Evolutionary conservation across 2,329 filamentous ascomycete species (phyloP), one percentile per base, ranked within the genome.

Genomic region (Bipolaris bicolor): DNA sequence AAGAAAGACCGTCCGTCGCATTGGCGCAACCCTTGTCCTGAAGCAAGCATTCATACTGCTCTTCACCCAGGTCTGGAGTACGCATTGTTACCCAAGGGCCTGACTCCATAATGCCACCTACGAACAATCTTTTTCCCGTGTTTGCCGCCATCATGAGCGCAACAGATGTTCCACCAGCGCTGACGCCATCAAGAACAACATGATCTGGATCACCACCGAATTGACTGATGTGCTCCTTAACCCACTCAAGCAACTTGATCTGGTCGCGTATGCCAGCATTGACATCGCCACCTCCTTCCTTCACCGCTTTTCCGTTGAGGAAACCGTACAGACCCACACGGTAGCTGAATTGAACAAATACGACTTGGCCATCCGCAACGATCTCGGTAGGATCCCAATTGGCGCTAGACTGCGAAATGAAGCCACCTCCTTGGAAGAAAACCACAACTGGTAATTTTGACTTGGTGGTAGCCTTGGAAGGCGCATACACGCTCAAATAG

Each of bases 281-380:
- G 34, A 87, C 70, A 55, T 82, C 84, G 2, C 84, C 83, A 4
- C 76, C 63, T 53, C 59, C 61, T 62, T 67, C 66, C 31, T 76
- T 63, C 1, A 88, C 75, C 64, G 88, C 83, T 15, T 83, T 77
- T 53, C 86, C 80, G 1, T 85, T 84, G 11, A 93, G 80, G 69
- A 92, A 93, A 0, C 90, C 90, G 63, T 87, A 92, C 0, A 85
- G 83, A 0, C 90, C 90, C 10, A 93, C 88, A 5, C 90, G 86
- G 70, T 93, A 92, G 75, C 92, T 92, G 76, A 91, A 83, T 9
- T 82, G 88, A 1, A 93, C 88, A 0, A 91, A 85, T 0, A 93
- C 77, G 24, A 92, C 87, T 45, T 84, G 80, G 55, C 83, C 77
- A 36, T 81, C 79, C 16, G 84, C 84, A 0, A 86, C 87, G n/a